Base-by-base conservation (phyloP, 441 rosid species). In the Adansonia rubrostipa region DNA sequence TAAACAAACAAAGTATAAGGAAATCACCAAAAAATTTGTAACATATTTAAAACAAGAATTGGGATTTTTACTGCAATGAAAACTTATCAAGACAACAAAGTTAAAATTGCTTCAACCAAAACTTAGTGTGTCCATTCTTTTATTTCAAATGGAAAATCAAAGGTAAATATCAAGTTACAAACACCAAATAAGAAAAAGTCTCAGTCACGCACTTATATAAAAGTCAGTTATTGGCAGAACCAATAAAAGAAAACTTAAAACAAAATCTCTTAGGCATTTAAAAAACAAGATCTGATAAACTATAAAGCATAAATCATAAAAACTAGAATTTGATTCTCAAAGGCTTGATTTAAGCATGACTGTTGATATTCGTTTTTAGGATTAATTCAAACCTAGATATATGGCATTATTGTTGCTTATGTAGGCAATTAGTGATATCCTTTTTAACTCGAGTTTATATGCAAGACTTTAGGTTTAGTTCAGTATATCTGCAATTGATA, bases 161-260 rank as follows among this genome's bases (percentile, higher is more conserved):
- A 62, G 63, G 28, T 53, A 40, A 72, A 19, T 40, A 56, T 58
- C 44, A 24, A 20, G 19, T 66, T 1, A 60, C 2, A 60, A 8
- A 77, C 36, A 44, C 6, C 13, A 10, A 47, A 10, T 11, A 1
- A 47, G 20, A 40, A 53, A 66, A 42, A 1, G 45, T 20, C 45
- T 53, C 45, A 42, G 36, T 8, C 40, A 67, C 22, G n/a, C 74
- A 66, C 53, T 54, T 76, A 14, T 13, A 76, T 15, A 24, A 20
- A 22, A 44, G 48, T 68, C 24, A 45, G 6, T n/a, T 20, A 45
- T 53, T 45, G 74, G 47, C 47, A 15, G 51, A 24, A 71, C 15
- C 40, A 42, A 58, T 33, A 22, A 6, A 68, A 69, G 50, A 40
- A 69, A 69, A 69, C 58, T 57, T 69, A 69, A 22, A 24, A 69